These are phyloP conservation scores for Neoconidiobolus thromboides DNA, from an alignment of 371 early-diverging fungal species.

Conservation along the genomic window DNA sequence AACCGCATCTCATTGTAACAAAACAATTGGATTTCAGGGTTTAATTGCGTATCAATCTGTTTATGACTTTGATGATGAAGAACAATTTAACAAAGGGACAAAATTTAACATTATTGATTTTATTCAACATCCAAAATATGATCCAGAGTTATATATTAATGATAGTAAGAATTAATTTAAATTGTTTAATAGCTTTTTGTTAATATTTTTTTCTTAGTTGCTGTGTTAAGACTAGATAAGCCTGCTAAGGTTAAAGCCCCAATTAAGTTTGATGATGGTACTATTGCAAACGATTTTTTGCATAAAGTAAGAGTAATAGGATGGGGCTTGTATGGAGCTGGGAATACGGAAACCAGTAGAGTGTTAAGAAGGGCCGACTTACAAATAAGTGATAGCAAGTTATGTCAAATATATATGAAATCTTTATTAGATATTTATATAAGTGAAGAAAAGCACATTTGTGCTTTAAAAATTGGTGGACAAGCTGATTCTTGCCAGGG, in stretches of 20 bases:
- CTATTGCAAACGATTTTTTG: neutral
- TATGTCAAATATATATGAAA: neutral
- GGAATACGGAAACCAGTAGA: neutral
- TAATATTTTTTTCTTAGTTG: neutral
- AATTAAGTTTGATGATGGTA: neutral
- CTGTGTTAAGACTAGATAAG: neutral
- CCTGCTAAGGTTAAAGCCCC: neutral
- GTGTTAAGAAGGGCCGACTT: neutral
- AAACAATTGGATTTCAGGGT: neutral
- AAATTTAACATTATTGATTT: neutral
- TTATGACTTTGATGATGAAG: neutral
- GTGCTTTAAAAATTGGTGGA: neutral
- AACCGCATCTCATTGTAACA: neutral
- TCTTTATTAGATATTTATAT: neutral
- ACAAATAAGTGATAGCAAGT: neutral
- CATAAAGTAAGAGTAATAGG: neutral
- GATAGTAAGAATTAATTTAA: neutral
- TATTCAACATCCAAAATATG: conserved; percentile 2
- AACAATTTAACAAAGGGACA: neutral
- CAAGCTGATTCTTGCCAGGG: neutral
- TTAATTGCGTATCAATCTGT: neutral
- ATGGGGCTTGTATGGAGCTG: neutral
- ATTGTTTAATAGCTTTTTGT: neutral
- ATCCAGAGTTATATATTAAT: neutral
- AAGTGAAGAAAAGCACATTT: neutral